Evolutionary conservation across 1,284 basidiomycete genomes (phyloP), one percentile per base, ranked within the genome.

Genomic region (Leucoagaricus sp.): DNA sequence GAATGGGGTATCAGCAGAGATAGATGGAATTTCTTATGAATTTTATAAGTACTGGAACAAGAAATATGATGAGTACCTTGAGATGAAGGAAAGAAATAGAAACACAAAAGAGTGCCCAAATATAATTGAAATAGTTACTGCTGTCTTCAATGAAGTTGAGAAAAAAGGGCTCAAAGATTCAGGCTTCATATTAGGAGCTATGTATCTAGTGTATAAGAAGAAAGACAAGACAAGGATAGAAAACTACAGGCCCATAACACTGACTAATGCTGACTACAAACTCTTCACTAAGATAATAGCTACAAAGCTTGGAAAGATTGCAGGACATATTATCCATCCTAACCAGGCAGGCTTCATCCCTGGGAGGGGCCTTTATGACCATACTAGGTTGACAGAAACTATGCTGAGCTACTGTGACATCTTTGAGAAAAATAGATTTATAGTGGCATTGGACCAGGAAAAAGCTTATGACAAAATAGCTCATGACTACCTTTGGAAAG

Each of bases 401-500:
- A 66, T 75, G 47, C 63, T 71, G 1, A 45, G 64, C 2, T 61
- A 63, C 17, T 62, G 66, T 17, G 69, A 73, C 48, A 17, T 38
- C 7, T 8, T 21, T 8, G 53, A 49, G 7, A 63, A 68, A 44
- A 64, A 75, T 48, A 67, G 75, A 0, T 47, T 57, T 0, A 70
- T 76, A 4, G 45, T 75, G 0, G 62, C 62, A 4, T 64, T 75
- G 1, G 73, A 77, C 60, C 73, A 77, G 60, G 74, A 75, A 49
- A 75, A 75, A 62, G 72, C 72, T 3, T 75, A 75, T 38, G 66
- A 75, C 49, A 70, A 68, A 55, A 74, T 75, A 2, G 47, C 50
- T 17, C 72, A 76, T 38, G 55, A 66, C 9, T 76, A 69, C 61
- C 61, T 77, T 3, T 72, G 67, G 65, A 55, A 61, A 54, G 57